Evolutionary conservation across 805 yeast genomes (phyloP).

Genomic region (Cyberlindnera meyerae): DNA sequence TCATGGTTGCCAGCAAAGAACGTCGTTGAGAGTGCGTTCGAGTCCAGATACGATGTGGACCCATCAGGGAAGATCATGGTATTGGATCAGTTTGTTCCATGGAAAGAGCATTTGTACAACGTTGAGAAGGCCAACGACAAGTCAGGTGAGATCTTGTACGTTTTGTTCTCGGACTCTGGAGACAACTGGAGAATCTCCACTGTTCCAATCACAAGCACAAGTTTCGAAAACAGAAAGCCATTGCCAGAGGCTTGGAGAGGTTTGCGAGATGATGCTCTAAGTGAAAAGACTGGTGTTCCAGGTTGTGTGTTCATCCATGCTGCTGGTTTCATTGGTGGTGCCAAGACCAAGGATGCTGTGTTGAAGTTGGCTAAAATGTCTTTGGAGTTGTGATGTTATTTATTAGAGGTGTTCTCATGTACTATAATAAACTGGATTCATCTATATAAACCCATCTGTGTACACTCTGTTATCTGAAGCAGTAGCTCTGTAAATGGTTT

Average conservation of each 20-base stretch:
- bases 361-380: conserved; percentile 60
- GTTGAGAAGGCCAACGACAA: conserved; percentile 59
- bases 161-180: conserved; percentile 72
- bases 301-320: conserved; percentile 94
- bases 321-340: conserved; percentile 96
- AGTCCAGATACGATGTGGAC: conserved; percentile 53
- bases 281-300: conserved; percentile 68
- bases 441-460: neutral
- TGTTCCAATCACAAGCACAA: conserved; percentile 72
- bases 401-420: neutral
- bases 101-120: conserved; percentile 88
- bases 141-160: conserved; percentile 61
- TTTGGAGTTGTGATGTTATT: conserved; percentile 13
- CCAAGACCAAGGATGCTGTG: conserved; percentile 73
- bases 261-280: conserved; percentile 80
- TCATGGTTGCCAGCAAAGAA: conserved; percentile 90
- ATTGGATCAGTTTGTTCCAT: conserved; percentile 76
- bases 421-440: neutral
- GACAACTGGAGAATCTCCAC: conserved; percentile 84
- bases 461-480: too few relatives aligned
- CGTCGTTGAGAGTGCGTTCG: conserved; percentile 68
- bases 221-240: conserved; percentile 82
- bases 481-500: too few relatives aligned
- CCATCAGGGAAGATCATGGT: conserved; percentile 68
- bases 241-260: conserved; percentile 94